Evolutionary conservation across 768 basidiomycete genomes (phyloP), one percentile per base, ranked within the genome.

Genomic region (Tephrocybe sp.): DNA sequence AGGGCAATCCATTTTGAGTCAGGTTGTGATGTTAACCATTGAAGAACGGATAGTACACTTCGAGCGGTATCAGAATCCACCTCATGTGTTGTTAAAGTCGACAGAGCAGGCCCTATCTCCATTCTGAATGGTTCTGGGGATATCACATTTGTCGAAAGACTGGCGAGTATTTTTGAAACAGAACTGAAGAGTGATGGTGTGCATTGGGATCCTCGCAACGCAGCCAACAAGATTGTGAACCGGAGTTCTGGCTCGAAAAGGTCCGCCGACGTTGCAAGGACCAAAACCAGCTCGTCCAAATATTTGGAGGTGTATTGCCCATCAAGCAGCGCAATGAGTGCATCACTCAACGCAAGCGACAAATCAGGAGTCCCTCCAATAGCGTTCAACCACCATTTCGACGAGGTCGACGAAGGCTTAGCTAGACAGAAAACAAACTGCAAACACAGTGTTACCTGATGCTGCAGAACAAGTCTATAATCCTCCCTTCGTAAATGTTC

Each of bases 11-110:
- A 69, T 36, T 73, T 75, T 40, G 71, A 62, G 6, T 75, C 68
- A 4, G 69, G 69, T 38, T 78, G 76, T 3, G 70, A 63, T 11
- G 71, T 58, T n/a, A 85, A 68, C 84, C 85, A 87, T 47, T 75
- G 69, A n/a, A 88, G 68, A 1, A 81, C 67, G 3, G 71, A 63
- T 15, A 83, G 60, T 8, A 76, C 53, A 5, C 60, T 61, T 20
- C 71, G 70, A 12, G 80, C 73, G 1, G 61, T 68, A 17, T 73
- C 70, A 33, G 58, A 51, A 42, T 73, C 68, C 17, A 81, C 49
- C 10, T 57, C 55, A 3, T 60, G 62, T 18, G 66, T 60, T 2
- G 70, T 59, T 52, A 66, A 69, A 12, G 64, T 53, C 1, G 64
- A 57, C 10, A 76, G 55, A 24, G 63, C 59, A 24, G 63, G 64